Evolutionary conservation across 352 stramenopile species (phyloP).

Genomic region (Plasmopara muralis): DNA sequence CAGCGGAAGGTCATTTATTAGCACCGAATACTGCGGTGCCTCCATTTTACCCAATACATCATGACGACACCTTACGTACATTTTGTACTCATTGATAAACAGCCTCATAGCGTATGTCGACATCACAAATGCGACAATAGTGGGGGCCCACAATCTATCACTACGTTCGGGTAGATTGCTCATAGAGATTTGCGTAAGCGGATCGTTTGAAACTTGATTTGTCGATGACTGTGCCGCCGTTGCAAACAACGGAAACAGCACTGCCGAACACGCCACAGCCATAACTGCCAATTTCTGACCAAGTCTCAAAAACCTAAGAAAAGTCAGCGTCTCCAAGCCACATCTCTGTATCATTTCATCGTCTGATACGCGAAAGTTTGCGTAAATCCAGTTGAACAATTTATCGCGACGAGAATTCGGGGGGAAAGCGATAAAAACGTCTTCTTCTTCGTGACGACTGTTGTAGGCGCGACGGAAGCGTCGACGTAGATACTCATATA

Average conservation of each 20-base stretch:
- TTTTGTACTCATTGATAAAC: conserved; percentile 52
- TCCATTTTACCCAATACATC: conserved; percentile 46
- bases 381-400: conserved; percentile 48
- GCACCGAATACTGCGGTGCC: conserved; percentile 61
- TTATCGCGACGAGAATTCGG: conserved; percentile 4
- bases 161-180: conserved; percentile 55
- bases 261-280: conserved; percentile 40
- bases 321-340: conserved; percentile 69
- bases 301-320: conserved; percentile 62
- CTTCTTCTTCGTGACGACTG: conserved; percentile 27
- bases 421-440: conserved; percentile 24
- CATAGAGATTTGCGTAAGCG: conserved; percentile 63
- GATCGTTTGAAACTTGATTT: conserved; percentile 32
- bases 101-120: conserved; percentile 49
- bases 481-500: conserved; percentile 55
- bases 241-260: conserved; percentile 68
- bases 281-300: conserved; percentile 63
- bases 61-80: conserved; percentile 58
- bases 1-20: conserved; percentile 63
- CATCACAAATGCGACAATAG: conserved; percentile 46
- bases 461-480: conserved; percentile 55
- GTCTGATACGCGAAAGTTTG: conserved; percentile 39
- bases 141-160: conserved; percentile 55
- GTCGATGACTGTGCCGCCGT: conserved; percentile 25
- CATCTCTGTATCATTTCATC: conserved; percentile 64